A percentile compares a stretch with the other conserved stretches of the same genome.
Evolutionary conservation across 2,329 filamentous ascomycete genomes (phyloP).

Genomic region (Macrophomina pseudophaseolina): DNA sequence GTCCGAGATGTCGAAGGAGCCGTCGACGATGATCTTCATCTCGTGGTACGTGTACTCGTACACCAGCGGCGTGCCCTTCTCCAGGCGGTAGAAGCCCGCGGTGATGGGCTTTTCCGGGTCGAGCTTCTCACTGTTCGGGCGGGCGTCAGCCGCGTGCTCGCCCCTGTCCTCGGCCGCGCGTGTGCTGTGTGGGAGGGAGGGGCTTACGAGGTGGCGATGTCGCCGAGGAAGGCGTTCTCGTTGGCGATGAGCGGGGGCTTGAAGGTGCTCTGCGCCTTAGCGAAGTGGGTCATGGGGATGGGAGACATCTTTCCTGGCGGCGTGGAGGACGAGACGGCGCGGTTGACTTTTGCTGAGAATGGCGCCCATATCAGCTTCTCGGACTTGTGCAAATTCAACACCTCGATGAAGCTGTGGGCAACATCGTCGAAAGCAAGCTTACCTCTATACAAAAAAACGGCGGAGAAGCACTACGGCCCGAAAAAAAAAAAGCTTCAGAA

Average conservation of each 20-base stretch:
- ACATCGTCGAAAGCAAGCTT: background rate
- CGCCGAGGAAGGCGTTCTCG: constrained; percentile 71
- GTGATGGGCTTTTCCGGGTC: constrained; percentile 66
- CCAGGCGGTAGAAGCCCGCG: constrained; percentile 69
- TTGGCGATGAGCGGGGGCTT: constrained; percentile 70
- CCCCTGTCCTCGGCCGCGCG: too few species aligned
- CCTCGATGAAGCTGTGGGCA: background rate
- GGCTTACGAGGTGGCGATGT: constrained; percentile 61
- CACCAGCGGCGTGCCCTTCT: constrained; percentile 69
- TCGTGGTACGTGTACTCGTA: constrained; percentile 75
- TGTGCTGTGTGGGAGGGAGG: background rate
- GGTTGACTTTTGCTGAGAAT: constrained; percentile 5
- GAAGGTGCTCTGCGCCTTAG: constrained; percentile 63
- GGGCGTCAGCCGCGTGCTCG: background rate
- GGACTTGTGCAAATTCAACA: too few species aligned
- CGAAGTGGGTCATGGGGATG: constrained; percentile 57
- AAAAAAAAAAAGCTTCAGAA: background rate
- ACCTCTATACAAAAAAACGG: background rate
- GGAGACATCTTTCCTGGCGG: constrained; percentile 29
- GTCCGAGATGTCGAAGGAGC: constrained; percentile 68
- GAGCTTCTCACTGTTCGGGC: constrained; percentile 53
- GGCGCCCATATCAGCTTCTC: background rate
- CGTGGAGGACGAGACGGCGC: background rate
- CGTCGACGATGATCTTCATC: constrained; percentile 76
- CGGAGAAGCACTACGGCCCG: background rate